Evolutionary conservation across 306 rosid species (phyloP).

Genomic region (Clitoria ternatea): DNA sequence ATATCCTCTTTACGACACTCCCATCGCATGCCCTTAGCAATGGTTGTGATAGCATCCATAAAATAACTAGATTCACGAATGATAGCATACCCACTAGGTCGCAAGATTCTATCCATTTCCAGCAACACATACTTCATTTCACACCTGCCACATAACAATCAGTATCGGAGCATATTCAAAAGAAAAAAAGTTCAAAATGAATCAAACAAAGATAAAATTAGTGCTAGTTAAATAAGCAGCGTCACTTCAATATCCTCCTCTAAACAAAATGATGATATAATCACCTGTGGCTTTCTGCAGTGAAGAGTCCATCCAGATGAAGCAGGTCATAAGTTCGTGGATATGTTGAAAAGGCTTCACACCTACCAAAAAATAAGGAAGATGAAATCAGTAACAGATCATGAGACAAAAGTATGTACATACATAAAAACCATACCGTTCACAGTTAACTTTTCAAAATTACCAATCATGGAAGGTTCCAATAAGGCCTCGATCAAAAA

Average conservation of each 20-base stretch:
- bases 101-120: constrained; percentile 94
- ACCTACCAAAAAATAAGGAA: constrained; percentile 71
- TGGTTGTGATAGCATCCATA: constrained; percentile 53
- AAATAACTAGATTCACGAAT: constrained; percentile 80
- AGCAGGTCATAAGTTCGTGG: constrained; percentile 97
- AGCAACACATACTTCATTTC: constrained; percentile 80
- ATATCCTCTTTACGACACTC: constrained; percentile 71
- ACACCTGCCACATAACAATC: constrained; percentile 51
- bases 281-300: constrained; percentile 95
- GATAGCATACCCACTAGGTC: constrained; percentile 71
- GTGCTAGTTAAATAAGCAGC: not conserved
- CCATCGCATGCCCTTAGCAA: constrained; percentile 82
- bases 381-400: constrained; percentile 23
- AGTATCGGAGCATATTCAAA: not conserved
- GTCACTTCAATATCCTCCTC: not conserved
- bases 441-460: not conserved
- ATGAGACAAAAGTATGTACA: not conserved
- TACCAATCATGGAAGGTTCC: constrained; percentile 97
- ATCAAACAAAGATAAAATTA: not conserved
- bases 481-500: constrained; percentile 93
- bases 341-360: constrained; percentile 96
- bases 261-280: not conserved
- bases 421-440: not conserved
- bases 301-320: constrained; percentile 85
- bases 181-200: not conserved